These are phyloP conservation scores for Moricandia moricandioides DNA, from an alignment of 345 rosid genomes.

Conservation along the genomic window DNA sequence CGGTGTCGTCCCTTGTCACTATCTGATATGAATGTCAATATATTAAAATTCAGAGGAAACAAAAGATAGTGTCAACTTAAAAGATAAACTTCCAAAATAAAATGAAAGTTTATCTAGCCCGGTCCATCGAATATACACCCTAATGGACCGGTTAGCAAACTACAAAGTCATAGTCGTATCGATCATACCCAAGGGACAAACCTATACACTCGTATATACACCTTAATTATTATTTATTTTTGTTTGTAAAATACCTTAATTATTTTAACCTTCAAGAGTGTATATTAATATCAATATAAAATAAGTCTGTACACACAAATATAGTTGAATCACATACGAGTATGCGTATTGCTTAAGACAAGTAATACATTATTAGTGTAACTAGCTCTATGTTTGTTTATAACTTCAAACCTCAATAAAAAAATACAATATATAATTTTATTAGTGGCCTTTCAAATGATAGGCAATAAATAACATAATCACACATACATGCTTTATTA, in stretches of 20 bases:
- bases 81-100: background rate
- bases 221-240: background rate
- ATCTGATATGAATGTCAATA: constrained; percentile 23
- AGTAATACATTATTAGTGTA: constrained; percentile 2
- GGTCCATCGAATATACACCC: constrained; percentile 6
- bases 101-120: background rate
- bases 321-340: constrained; percentile 1
- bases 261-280: background rate
- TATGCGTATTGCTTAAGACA: background rate
- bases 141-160: constrained; percentile 17
- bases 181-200: background rate
- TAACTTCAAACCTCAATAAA: background rate
- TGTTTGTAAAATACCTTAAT: background rate
- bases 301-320: background rate
- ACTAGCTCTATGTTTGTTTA: background rate
- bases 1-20: constrained; percentile 17
- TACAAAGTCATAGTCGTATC: constrained; percentile 15
- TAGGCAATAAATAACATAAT: constrained; percentile 26
- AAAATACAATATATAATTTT: background rate
- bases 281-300: background rate
- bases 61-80: background rate
- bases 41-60: background rate
- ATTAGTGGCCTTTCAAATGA: constrained; percentile 30
- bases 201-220: constrained; percentile 1
- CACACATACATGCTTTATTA: background rate